These are phyloP conservation scores for Eucalyptus sp. DNA, from an alignment of 345 rosid species.

Conservation along the genomic window DNA sequence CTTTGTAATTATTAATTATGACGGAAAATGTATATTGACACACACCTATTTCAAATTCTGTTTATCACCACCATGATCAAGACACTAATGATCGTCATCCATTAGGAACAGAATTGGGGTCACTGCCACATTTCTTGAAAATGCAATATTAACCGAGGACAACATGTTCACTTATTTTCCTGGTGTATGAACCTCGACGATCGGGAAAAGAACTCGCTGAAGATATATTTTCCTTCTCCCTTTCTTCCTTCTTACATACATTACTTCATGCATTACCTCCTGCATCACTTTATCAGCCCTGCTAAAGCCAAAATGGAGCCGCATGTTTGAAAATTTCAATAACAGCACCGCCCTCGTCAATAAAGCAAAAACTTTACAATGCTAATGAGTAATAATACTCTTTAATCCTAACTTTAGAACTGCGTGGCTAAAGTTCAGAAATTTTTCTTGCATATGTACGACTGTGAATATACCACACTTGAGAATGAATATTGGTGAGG, in stretches of 20 bases:
- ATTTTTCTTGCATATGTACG: neutral
- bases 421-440: neutral
- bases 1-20: neutral
- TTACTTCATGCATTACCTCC: neutral
- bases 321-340: neutral
- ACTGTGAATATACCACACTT: neutral
- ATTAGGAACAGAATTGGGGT: neutral
- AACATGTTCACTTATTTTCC: neutral
- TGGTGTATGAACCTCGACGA: neutral
- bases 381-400: neutral
- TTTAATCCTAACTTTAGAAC: neutral
- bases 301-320: neutral
- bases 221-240: neutral
- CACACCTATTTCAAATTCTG: neutral
- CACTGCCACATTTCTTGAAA: neutral
- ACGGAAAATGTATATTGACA: neutral
- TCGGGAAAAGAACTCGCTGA: neutral
- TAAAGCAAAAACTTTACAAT: neutral
- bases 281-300: neutral
- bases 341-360: neutral
- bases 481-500: neutral
- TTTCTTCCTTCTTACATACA: neutral
- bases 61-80: neutral
- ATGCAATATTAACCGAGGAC: neutral
- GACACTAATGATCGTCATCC: neutral